Percentiles rank a stretch among this genome's conserved stretches.
These are phyloP conservation scores for Paramecium primaurelia DNA, from an alignment of 73 alveolate species.

Conservation along the genomic window DNA sequence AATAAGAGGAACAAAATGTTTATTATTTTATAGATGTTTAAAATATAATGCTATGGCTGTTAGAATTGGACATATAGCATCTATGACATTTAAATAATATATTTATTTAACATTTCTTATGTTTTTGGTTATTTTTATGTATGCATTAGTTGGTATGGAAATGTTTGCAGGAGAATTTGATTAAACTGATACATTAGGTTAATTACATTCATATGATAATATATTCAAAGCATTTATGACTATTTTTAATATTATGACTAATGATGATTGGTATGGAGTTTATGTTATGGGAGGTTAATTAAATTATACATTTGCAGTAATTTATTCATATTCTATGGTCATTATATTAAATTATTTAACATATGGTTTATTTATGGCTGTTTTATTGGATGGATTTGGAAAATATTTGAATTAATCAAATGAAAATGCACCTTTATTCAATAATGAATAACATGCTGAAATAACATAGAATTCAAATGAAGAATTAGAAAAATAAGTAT, in stretches of 20 bases:
- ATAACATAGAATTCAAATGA: not conserved
- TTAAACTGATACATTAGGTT: not conserved
- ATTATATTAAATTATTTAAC: not conserved
- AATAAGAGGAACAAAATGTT: conserved; percentile 1
- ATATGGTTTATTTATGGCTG: conserved; percentile 41
- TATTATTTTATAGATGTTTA: not conserved
- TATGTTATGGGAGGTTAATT: not conserved
- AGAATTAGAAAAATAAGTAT: not conserved
- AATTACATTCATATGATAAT: conserved; percentile 37
- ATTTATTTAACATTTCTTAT: not conserved
- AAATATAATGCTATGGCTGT: conserved; percentile 30
- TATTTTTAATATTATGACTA: conserved; percentile 16
- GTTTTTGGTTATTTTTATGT: not conserved
- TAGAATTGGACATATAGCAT: conserved; percentile 16
- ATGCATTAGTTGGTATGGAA: conserved; percentile 30
- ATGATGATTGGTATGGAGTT: conserved; percentile 51
- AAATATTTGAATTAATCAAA: not conserved
- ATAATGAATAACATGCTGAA: not conserved
- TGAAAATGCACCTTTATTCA: not conserved
- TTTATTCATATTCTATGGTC: conserved; percentile 7
- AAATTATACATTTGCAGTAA: not conserved
- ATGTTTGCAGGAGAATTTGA: conserved; percentile 15
- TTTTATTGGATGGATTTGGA: conserved; percentile 27
- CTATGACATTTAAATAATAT: conserved; percentile 22
- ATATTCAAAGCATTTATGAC: conserved; percentile 19